phyloP scores from a whole-genome alignment of 2,329 filamentous ascomycete species.

The Aspergillus ibericus region DNA sequence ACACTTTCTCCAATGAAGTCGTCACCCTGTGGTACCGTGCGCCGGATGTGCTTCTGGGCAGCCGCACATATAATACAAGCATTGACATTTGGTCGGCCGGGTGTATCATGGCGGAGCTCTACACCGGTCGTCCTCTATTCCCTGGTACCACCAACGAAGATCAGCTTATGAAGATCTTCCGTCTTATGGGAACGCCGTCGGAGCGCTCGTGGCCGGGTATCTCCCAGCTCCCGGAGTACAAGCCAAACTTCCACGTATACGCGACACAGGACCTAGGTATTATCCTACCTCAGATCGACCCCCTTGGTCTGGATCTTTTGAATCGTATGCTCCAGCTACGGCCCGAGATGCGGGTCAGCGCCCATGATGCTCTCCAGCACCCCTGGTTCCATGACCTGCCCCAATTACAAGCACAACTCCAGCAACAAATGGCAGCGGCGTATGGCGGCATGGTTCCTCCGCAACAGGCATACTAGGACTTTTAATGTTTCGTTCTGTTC shows the following conservation, averaged over 20 bases:
- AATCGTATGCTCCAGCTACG: slow-evolving; percentile 88
- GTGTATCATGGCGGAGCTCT: slow-evolving; percentile 99
- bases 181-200: slow-evolving; percentile 96
- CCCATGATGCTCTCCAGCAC: slow-evolving; percentile 81
- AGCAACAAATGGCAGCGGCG: slow-evolving; percentile 38
- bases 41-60: slow-evolving; percentile 90
- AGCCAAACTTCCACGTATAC: slow-evolving; percentile 90
- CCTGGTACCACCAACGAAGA: slow-evolving; percentile 98
- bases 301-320: slow-evolving; percentile 80
- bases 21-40: slow-evolving; percentile 98
- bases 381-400: slow-evolving; percentile 79
- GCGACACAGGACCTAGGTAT: slow-evolving; percentile 84
- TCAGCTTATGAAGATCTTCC: slow-evolving; percentile 94
- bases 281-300: slow-evolving; percentile 88
- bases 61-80: slow-evolving; percentile 97
- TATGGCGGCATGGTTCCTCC: slow-evolving; percentile 42
- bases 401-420: slow-evolving; percentile 55
- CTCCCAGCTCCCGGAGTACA: slow-evolving; percentile 95
- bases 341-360: slow-evolving; percentile 87
- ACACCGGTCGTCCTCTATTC: slow-evolving; percentile 91
- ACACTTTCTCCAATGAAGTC: slow-evolving; percentile 97
- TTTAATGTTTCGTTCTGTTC: not conserved
- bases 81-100: slow-evolving; percentile 99
- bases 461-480: slow-evolving; percentile 35
- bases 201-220: slow-evolving; percentile 96